A percentile compares a stretch with the other conserved stretches of the same genome.
These are phyloP conservation scores for Apiospora koreana DNA, from an alignment of 2,329 filamentous ascomycete species.

Conservation along the genomic window DNA sequence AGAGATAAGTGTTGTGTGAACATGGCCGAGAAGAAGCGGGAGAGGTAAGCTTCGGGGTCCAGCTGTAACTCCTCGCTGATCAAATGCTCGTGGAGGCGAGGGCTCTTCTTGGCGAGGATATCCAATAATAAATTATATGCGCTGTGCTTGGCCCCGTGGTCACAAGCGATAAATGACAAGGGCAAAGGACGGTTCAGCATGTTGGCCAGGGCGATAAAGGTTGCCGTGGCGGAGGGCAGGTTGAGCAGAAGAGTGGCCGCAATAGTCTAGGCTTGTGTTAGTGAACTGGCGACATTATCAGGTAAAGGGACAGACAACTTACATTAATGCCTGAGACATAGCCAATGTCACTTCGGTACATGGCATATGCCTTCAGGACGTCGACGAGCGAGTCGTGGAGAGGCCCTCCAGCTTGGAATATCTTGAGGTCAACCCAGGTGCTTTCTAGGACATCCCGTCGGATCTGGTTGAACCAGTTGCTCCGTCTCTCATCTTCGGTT, in stretches of 20 bases:
- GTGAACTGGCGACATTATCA: constrained; percentile 4
- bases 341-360: constrained; percentile 81
- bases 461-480: constrained; percentile 64
- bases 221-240: constrained; percentile 60
- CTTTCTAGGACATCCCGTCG: constrained; percentile 61
- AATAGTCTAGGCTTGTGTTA: constrained; percentile 54
- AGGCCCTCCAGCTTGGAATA: constrained; percentile 68
- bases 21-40: constrained; percentile 61
- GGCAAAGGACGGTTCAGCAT: constrained; percentile 75
- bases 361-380: constrained; percentile 75
- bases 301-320: constrained; percentile 36
- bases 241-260: constrained; percentile 75
- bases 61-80: constrained; percentile 47
- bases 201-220: constrained; percentile 75
- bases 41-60: constrained; percentile 56
- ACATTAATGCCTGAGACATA: constrained; percentile 76
- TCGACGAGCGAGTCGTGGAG: constrained; percentile 69
- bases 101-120: constrained; percentile 65
- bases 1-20: constrained; percentile 66
- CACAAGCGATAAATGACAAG: constrained; percentile 73
- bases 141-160: constrained; percentile 67
- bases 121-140: constrained; percentile 70
- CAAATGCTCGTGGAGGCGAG: constrained; percentile 65
- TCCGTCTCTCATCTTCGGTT: constrained; percentile 56
- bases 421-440: constrained; percentile 72